phyloP scores from a whole-genome alignment of 2,329 filamentous ascomycete species.

The Amesomyces nigricolor region DNA sequence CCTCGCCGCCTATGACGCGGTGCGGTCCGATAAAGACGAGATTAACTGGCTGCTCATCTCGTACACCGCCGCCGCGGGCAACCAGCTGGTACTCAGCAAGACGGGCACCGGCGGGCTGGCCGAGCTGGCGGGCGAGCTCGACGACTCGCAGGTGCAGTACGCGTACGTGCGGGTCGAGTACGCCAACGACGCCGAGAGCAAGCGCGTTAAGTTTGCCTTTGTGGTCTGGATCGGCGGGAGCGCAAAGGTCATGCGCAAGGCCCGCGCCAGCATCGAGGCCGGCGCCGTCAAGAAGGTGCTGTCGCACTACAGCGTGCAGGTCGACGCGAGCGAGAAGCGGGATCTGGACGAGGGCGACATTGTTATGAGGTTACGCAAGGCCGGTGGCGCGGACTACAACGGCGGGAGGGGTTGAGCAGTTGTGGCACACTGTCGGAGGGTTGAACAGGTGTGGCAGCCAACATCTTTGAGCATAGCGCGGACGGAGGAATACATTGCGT shows the following conservation, averaged over 20 bases:
- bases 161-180: conserved; percentile 62
- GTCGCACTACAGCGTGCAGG: conserved; percentile 58
- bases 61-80: conserved; percentile 50
- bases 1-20: conserved; percentile 58
- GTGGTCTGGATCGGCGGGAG: conserved; percentile 62
- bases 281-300: conserved; percentile 59
- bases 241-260: conserved; percentile 65
- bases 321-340: conserved; percentile 54
- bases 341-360: conserved; percentile 60
- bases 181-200: conserved; percentile 65
- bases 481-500: conserved; percentile 8
- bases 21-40: conserved; percentile 59
- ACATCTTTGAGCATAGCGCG: conserved; percentile 13
- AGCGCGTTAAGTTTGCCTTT: conserved; percentile 61
- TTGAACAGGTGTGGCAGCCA: too few species aligned
- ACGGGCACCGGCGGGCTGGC: conserved; percentile 56
- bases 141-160: conserved; percentile 58
- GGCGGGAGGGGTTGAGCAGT: conserved; percentile 49
- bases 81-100: conserved; percentile 49
- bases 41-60: conserved; percentile 64
- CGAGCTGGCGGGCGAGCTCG: conserved; percentile 52
- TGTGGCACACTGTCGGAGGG: too few species aligned
- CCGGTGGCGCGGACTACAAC: conserved; percentile 67
- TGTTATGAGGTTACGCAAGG: conserved; percentile 56
- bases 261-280: conserved; percentile 61